A percentile compares a stretch with the other conserved stretches of the same genome.
These are phyloP conservation scores for Trichoderma sp. DNA, from an alignment of 2,329 filamentous ascomycete genomes.

Conservation along the genomic window DNA sequence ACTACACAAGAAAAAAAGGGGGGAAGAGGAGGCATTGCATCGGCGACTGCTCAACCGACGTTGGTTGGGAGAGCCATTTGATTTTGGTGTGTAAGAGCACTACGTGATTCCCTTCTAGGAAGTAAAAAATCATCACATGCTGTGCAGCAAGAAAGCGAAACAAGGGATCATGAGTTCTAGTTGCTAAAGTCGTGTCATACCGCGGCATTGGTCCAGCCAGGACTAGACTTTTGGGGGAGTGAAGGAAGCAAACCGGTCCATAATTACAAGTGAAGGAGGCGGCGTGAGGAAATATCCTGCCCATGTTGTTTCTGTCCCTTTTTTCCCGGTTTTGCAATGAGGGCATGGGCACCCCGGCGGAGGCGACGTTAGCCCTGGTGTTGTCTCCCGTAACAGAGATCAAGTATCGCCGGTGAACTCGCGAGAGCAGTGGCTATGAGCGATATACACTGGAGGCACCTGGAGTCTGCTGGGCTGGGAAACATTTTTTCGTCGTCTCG, in stretches of 20 bases:
- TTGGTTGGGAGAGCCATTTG: neutral
- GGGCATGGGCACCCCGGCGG: slow-evolving; percentile 14
- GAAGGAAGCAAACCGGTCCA: slow-evolving; percentile 8
- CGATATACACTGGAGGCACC: slow-evolving; percentile 28
- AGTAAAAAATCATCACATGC: slow-evolving; percentile 20
- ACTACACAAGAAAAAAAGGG: neutral
- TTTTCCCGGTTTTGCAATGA: neutral
- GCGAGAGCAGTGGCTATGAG: slow-evolving; percentile 24
- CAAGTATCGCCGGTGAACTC: slow-evolving; percentile 23
- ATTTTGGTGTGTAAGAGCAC: neutral
- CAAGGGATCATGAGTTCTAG: neutral
- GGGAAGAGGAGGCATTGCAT: neutral
- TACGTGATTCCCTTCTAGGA: slow-evolving; percentile 14
- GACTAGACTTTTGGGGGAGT: slow-evolving; percentile 13
- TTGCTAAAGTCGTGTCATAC: slow-evolving; percentile 7
- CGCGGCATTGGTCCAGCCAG: slow-evolving; percentile 7
- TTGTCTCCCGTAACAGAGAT: slow-evolving; percentile 24
- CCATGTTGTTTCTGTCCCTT: neutral
- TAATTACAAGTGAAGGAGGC: slow-evolving; percentile 1
- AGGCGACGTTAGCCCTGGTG: slow-evolving; percentile 25
- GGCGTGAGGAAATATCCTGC: slow-evolving; percentile 7
- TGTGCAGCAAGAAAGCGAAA: neutral
- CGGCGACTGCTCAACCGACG: neutral
- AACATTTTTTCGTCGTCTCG: neutral
- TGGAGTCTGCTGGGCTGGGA: slow-evolving; percentile 24